A percentile compares a stretch with the other conserved stretches of the same genome.
Conservation (phyloP, 768 basidiomycete species). For the Lentinula detonsa region DNA sequence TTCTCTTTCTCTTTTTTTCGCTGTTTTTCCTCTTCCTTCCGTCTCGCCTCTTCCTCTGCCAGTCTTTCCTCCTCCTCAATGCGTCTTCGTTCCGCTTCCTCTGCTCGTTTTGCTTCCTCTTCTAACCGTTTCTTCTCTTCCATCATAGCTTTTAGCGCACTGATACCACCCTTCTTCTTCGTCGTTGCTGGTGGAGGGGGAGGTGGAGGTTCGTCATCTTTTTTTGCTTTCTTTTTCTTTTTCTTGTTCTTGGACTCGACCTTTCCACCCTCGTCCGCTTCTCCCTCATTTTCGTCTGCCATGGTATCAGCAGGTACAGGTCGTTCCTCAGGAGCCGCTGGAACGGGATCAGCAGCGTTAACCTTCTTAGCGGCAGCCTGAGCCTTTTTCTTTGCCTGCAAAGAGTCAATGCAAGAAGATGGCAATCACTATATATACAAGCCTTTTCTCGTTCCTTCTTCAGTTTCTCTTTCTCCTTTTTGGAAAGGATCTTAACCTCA, state of each 20-base stretch:
- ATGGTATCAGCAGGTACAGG: slow-evolving; percentile 25
- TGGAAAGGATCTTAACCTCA: slow-evolving; percentile 69
- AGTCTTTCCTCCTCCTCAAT: slow-evolving; percentile 87
- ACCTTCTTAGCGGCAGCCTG: slow-evolving; percentile 84
- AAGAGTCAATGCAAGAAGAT: slow-evolving; percentile 7
- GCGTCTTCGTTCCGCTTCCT: slow-evolving; percentile 73
- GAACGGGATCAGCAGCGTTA: slow-evolving; percentile 24
- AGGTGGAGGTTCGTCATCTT: slow-evolving; percentile 39
- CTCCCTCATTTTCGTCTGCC: slow-evolving; percentile 52
- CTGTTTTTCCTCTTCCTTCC: slow-evolving; percentile 79
- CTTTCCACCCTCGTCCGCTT: slow-evolving; percentile 55
- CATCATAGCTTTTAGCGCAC: slow-evolving; percentile 85
- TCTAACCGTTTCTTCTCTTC: slow-evolving; percentile 86
- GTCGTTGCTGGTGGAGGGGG: slow-evolving; percentile 22
- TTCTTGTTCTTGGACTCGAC: slow-evolving; percentile 67
- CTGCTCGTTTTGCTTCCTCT: slow-evolving; percentile 67
- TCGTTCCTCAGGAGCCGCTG: slow-evolving; percentile 18
- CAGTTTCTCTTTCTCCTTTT: slow-evolving; percentile 95
- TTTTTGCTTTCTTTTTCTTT: slow-evolving; percentile 81
- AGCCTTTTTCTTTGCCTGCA: slow-evolving; percentile 90
- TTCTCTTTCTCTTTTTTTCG: slow-evolving; percentile 87
- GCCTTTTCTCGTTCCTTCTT: slow-evolving; percentile 98
- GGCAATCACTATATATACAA: not conserved
- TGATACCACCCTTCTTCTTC: slow-evolving; percentile 77
- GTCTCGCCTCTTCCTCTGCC: slow-evolving; percentile 69